A percentile compares a stretch with the other conserved stretches of the same genome.
phyloP scores from a whole-genome alignment of 495 filamentous ascomycete genomes.

The Xylaria telfairii region DNA sequence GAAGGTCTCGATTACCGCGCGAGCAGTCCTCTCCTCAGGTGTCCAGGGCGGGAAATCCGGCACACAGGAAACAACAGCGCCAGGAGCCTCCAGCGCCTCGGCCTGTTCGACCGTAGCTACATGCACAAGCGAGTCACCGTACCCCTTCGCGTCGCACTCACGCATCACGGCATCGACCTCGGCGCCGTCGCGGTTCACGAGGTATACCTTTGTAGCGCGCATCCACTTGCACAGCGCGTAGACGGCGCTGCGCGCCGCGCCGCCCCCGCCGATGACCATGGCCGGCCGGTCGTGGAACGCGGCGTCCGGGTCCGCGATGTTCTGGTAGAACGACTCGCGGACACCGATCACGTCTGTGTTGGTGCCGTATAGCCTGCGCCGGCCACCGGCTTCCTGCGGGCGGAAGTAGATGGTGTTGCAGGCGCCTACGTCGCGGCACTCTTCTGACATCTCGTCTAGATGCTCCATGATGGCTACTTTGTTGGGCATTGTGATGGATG shows the following conservation, averaged over 20 bases:
- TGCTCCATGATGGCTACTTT: constrained; percentile 73
- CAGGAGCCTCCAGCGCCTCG: constrained; percentile 59
- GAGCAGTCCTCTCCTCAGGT: constrained; percentile 60
- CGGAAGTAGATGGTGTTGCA: constrained; percentile 75
- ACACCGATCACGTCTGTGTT: constrained; percentile 81
- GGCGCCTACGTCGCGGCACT: constrained; percentile 71
- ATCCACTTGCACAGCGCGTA: constrained; percentile 73
- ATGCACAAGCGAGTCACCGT: constrained; percentile 58
- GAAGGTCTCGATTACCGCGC: constrained; percentile 63
- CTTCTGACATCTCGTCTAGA: constrained; percentile 71
- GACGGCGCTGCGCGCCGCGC: constrained; percentile 71
- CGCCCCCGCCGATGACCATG: constrained; percentile 70
- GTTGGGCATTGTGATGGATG: constrained; percentile 77
- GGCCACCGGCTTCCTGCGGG: constrained; percentile 35
- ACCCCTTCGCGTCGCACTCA: constrained; percentile 60
- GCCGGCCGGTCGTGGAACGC: constrained; percentile 62
- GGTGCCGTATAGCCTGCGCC: constrained; percentile 62
- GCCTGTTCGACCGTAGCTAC: constrained; percentile 64
- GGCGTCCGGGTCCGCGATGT: constrained; percentile 44
- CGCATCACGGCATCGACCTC: constrained; percentile 69
- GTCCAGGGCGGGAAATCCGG: constrained; percentile 72
- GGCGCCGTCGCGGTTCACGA: constrained; percentile 67
- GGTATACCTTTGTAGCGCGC: constrained; percentile 67
- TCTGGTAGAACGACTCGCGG: constrained; percentile 69
- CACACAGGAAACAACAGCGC: constrained; percentile 68